These are phyloP conservation scores for Microdochium trichocladiopsis DNA, from an alignment of 2,329 filamentous ascomycete species.

Conservation along the genomic window DNA sequence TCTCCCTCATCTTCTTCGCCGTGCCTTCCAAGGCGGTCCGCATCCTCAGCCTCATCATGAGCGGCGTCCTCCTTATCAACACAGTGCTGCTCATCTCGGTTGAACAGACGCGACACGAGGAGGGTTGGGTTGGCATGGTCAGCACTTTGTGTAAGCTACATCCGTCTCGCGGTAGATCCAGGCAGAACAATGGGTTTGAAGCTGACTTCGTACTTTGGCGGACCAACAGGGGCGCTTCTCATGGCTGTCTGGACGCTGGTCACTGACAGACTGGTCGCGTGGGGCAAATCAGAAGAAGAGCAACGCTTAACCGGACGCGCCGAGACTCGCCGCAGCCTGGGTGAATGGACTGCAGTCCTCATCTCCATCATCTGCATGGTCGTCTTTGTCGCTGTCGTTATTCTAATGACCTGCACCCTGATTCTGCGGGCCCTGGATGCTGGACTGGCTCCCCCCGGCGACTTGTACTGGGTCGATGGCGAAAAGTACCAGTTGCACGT, in stretches of 20 bases:
- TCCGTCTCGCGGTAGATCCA: background rate
- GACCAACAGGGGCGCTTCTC: slow-evolving; percentile 56
- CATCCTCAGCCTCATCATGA: slow-evolving; percentile 62
- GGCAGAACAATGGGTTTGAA: slow-evolving; percentile 6
- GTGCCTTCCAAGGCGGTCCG: slow-evolving; percentile 75
- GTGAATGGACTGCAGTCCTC: slow-evolving; percentile 79
- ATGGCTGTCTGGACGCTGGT: slow-evolving; percentile 74
- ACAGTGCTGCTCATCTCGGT: slow-evolving; percentile 75
- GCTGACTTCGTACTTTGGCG: background rate
- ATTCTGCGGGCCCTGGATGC: slow-evolving; percentile 76
- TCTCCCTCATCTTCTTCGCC: slow-evolving; percentile 80
- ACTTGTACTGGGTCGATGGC: slow-evolving; percentile 73
- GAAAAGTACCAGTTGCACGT: slow-evolving; percentile 84
- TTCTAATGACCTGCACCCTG: slow-evolving; percentile 74
- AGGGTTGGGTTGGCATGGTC: slow-evolving; percentile 85
- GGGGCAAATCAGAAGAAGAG: slow-evolving; percentile 91
- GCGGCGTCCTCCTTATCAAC: slow-evolving; percentile 62
- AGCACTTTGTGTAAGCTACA: slow-evolving; percentile 59
- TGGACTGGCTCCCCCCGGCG: slow-evolving; percentile 64
- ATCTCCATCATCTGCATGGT: slow-evolving; percentile 65
- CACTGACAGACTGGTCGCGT: slow-evolving; percentile 76
- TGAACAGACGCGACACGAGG: slow-evolving; percentile 67
- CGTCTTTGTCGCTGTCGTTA: slow-evolving; percentile 57
- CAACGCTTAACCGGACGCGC: slow-evolving; percentile 83
- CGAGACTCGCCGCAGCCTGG: slow-evolving; percentile 74